Conservation (phyloP, 176 grass and related monocot species). For the Musa itinerans region DNA sequence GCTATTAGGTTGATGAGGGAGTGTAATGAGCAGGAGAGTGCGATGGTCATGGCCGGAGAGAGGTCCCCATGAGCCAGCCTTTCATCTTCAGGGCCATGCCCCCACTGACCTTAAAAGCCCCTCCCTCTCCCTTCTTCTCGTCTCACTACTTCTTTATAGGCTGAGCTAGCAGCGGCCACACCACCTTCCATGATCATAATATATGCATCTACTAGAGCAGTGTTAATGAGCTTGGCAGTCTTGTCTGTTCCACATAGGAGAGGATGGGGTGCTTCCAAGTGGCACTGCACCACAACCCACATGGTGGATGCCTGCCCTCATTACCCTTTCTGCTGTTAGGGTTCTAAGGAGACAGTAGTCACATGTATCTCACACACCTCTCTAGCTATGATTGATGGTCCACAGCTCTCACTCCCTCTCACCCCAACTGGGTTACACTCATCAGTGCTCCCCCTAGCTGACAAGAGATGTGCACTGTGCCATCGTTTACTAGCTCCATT, state of each 20-base stretch:
- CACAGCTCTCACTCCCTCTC: not conserved
- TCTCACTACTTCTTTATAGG: not conserved
- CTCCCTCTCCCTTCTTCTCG: not conserved
- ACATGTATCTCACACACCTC: not conserved
- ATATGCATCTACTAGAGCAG: not conserved
- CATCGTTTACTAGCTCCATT: not conserved
- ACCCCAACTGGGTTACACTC: not conserved
- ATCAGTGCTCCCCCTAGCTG: not conserved
- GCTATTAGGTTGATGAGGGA: not conserved
- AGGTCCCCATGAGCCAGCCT: slow-evolving; percentile 1
- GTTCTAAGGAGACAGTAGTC: no score
- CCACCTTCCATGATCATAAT: not conserved
- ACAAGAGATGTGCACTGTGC: not conserved
- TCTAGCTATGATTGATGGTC: slow-evolving; percentile 5
- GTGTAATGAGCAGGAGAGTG: no score
- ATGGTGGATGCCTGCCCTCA: not conserved
- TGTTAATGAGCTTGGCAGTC: not conserved
- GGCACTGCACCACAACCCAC: not conserved
- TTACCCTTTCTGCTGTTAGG: not conserved
- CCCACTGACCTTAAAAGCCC: not conserved
- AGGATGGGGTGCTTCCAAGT: not conserved
- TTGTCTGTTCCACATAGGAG: not conserved
- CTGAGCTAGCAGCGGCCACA: no score
- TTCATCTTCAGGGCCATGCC: slow-evolving; percentile 5
- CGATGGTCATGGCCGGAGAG: not conserved